phyloP scores from a whole-genome alignment of 2,329 filamentous ascomycete species.

The Penicillium capsulatum region DNA sequence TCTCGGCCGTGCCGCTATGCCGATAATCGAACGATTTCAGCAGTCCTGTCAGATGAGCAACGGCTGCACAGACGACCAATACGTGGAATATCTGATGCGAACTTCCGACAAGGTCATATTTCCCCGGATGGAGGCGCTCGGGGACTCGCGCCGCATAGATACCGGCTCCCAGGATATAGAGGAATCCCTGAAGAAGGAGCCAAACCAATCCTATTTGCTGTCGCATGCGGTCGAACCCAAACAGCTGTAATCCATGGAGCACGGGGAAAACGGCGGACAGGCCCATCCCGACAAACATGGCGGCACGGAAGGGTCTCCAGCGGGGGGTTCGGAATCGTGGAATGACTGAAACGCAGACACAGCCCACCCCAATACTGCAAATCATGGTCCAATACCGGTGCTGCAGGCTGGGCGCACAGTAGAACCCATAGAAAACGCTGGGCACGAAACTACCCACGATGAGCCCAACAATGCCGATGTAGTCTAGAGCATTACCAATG shows the following conservation, averaged over 20 bases:
- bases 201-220: constrained; percentile 74
- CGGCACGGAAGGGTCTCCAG: constrained; percentile 78
- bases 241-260: constrained; percentile 66
- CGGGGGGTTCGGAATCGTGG: constrained; percentile 78
- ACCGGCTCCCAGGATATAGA: constrained; percentile 82
- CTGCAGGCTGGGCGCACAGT: constrained; percentile 63
- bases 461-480: constrained; percentile 84
- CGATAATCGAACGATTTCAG: constrained; percentile 81
- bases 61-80: constrained; percentile 76
- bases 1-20: constrained; percentile 58
- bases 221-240: constrained; percentile 63
- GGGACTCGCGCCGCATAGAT: constrained; percentile 84
- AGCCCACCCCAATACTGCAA: constrained; percentile 68
- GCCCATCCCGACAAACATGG: constrained; percentile 86
- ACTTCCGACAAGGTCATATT: constrained; percentile 85
- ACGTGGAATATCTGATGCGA: constrained; percentile 97
- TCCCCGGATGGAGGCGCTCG: constrained; percentile 71
- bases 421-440: constrained; percentile 81
- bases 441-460: constrained; percentile 92
- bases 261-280: constrained; percentile 79
- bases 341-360: constrained; percentile 69
- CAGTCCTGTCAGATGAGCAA: constrained; percentile 75
- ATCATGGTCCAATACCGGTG: constrained; percentile 75
- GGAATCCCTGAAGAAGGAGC: constrained; percentile 70
- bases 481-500: constrained; percentile 90